A percentile compares a stretch with the other conserved stretches of the same genome.
Conservation (phyloP, 2,329 filamentous ascomycete genomes). For the Sporothrix euskadiensis region DNA sequence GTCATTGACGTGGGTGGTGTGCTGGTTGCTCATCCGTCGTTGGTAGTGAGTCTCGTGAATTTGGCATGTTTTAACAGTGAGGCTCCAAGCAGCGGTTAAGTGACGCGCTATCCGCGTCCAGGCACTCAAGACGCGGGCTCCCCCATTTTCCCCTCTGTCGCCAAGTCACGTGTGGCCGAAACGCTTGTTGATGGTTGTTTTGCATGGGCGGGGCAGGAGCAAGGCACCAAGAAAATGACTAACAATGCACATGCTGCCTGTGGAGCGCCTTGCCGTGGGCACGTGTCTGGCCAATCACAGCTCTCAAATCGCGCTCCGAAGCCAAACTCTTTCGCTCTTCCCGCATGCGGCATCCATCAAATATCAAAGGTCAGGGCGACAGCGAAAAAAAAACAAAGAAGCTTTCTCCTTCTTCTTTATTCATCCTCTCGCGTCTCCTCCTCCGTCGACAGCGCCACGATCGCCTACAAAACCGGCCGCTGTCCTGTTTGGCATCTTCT, state of each 20-base stretch:
- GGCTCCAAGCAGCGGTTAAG: not conserved
- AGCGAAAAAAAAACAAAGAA: conserved; percentile 11
- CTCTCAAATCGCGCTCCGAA: not conserved
- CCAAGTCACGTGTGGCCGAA: conserved; percentile 30
- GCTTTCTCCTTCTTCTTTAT: not conserved
- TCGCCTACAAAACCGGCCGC: conserved; percentile 9
- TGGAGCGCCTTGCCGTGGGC: not conserved
- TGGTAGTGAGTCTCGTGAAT: not conserved
- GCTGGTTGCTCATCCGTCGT: not conserved
- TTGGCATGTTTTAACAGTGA: not conserved
- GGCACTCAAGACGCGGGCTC: not conserved
- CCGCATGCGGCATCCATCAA: conserved; percentile 24
- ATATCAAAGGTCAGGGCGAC: not conserved
- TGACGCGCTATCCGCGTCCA: conserved; percentile 21
- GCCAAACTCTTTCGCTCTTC: conserved; percentile 19
- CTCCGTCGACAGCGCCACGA: not conserved
- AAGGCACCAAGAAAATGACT: conserved; percentile 23
- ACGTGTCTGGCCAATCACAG: conserved; percentile 10
- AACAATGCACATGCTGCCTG: conserved; percentile 4
- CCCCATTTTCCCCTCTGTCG: conserved; percentile 24
- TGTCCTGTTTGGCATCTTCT: not conserved
- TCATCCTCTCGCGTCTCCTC: not conserved
- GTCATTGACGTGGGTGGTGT: conserved; percentile 3
- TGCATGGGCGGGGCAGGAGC: not conserved
- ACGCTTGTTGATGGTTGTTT: not conserved